phyloP scores from a whole-genome alignment of 257 asterid genomes.

The Capsicum baccatum region DNA sequence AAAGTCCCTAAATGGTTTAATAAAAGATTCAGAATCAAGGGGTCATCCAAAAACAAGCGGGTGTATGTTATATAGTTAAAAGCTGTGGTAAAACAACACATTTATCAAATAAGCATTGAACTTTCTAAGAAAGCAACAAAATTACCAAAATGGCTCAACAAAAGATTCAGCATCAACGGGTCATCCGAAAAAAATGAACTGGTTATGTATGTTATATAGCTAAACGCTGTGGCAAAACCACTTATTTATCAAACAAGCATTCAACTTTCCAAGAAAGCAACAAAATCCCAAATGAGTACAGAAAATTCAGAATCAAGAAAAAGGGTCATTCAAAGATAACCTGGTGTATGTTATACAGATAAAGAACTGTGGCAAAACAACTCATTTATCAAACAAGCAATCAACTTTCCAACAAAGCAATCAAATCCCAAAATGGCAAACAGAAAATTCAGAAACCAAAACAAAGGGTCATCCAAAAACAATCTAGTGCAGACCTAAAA shows the following conservation, averaged over 20 bases:
- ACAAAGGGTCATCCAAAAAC: too few species aligned
- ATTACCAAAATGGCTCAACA: background rate
- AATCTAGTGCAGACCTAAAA: constrained; percentile 34
- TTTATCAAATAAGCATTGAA: background rate
- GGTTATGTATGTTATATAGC: background rate
- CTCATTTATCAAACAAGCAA: too few species aligned
- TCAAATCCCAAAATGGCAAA: too few species aligned
- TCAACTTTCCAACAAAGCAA: too few species aligned
- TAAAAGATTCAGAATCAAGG: too few species aligned
- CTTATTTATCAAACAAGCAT: constrained; percentile 21
- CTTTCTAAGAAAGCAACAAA: background rate
- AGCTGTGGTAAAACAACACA: constrained; percentile 42
- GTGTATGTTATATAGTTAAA: constrained; percentile 35
- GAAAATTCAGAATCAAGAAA: background rate
- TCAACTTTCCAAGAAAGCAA: constrained; percentile 7
- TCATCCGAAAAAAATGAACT: constrained; percentile 44
- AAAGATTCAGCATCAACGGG: background rate
- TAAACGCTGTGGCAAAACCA: constrained; percentile 17
- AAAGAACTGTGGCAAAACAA: too few species aligned
- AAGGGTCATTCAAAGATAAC: constrained; percentile 41
- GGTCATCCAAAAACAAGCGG: too few species aligned
- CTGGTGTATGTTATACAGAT: background rate
- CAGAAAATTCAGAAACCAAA: too few species aligned
- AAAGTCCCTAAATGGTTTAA: too few species aligned
- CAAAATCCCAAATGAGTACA: constrained; percentile 32